Conservation (phyloP, 1,139 yeast genomes). For the Nakaseomyces glabratus region DNA sequence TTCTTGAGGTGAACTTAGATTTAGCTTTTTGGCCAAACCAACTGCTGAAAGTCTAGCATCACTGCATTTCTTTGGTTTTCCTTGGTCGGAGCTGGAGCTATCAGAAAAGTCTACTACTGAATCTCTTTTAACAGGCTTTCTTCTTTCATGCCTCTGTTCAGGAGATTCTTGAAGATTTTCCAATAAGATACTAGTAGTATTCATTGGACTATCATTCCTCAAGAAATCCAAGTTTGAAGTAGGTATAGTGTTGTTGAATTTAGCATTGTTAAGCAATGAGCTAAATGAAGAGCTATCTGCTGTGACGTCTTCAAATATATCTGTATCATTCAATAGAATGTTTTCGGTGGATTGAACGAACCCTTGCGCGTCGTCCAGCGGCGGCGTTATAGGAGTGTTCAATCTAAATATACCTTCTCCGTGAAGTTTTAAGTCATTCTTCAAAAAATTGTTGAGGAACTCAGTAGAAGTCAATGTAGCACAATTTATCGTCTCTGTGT, state of each 20-base stretch:
- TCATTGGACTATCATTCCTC: background rate
- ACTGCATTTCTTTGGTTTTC: slow-evolving; percentile 34
- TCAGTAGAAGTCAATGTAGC: slow-evolving; percentile 2
- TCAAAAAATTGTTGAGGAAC: slow-evolving; percentile 1
- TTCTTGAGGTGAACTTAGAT: slow-evolving; percentile 45
- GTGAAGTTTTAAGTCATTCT: background rate
- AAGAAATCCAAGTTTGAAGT: background rate
- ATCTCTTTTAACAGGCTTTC: slow-evolving; percentile 1
- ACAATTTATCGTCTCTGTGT: background rate
- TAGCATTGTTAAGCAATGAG: background rate
- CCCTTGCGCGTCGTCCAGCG: background rate
- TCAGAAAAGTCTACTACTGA: slow-evolving; percentile 8
- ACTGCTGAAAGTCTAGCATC: slow-evolving; percentile 52
- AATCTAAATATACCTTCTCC: background rate
- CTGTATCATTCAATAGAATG: no score
- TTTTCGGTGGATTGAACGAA: no score
- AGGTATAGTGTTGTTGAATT: background rate
- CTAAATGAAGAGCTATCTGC: background rate
- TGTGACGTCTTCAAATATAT: background rate
- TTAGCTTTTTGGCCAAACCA: slow-evolving; percentile 45
- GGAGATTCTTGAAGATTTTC: background rate
- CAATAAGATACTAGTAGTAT: background rate
- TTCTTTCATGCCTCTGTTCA: background rate
- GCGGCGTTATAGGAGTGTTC: slow-evolving; percentile 1
- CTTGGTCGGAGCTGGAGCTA: slow-evolving; percentile 3